Conservation (phyloP, 176 grass and related monocot species). For the Ensete glaucum region DNA sequence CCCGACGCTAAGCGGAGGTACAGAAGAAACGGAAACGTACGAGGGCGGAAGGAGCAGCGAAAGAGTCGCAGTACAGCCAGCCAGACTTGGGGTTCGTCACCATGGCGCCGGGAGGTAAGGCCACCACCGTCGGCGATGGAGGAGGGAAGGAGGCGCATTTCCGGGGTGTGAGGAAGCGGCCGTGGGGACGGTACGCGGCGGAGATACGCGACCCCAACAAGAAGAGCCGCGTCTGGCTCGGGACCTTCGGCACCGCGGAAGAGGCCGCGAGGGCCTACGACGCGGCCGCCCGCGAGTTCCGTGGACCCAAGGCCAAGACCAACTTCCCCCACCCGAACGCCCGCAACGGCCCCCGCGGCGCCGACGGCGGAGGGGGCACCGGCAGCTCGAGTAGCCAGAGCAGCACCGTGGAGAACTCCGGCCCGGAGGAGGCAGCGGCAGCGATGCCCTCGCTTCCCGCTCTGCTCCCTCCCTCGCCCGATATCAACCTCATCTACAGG, state of each 20-base stretch:
- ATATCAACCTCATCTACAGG: neutral
- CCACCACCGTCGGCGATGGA: neutral
- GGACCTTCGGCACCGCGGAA: constrained; percentile 34
- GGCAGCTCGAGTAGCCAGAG: neutral
- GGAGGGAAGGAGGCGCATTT: constrained; percentile 34
- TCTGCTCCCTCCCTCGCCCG: neutral
- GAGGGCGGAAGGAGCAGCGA: neutral
- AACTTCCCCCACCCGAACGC: constrained; percentile 57
- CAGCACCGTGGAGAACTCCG: constrained; percentile 8
- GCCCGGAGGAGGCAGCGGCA: neutral
- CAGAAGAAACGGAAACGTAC: neutral
- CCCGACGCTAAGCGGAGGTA: neutral
- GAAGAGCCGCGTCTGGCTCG: constrained; percentile 91
- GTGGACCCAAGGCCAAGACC: constrained; percentile 81
- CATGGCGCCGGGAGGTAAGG: neutral
- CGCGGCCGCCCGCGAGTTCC: constrained; percentile 74
- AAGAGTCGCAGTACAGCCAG: neutral
- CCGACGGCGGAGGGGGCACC: neutral
- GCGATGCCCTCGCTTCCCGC: neutral
- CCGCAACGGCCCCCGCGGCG: neutral
- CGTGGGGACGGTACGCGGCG: constrained; percentile 79
- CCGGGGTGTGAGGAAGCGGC: constrained; percentile 75
- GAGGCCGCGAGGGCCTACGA: constrained; percentile 86
- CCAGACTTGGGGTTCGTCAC: neutral
- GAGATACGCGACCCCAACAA: constrained; percentile 90